Conservation (phyloP, 2,329 filamentous ascomycete species). For the Neonectria magnoliae region DNA sequence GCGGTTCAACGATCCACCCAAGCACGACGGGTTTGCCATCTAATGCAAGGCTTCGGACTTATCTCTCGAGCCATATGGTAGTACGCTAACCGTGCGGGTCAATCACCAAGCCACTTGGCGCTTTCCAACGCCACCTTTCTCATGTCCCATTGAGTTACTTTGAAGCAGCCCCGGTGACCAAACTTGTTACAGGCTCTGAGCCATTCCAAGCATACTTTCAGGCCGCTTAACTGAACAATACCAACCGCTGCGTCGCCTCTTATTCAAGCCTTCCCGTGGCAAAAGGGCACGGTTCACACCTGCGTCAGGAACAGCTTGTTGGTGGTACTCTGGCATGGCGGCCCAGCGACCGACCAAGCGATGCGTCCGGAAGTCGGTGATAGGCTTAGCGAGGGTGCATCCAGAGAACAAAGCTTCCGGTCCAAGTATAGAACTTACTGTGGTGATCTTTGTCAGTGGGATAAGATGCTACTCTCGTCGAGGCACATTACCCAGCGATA, state of each 20-base stretch:
- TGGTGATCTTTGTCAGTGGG: slow-evolving; percentile 22
- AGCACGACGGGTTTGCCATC: slow-evolving; percentile 62
- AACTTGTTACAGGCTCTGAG: background rate
- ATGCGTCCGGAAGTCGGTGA: slow-evolving; percentile 25
- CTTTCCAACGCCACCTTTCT: background rate
- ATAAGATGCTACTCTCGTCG: slow-evolving; percentile 1
- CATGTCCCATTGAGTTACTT: background rate
- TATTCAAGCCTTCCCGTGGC: slow-evolving; percentile 24
- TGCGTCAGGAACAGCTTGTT: slow-evolving; percentile 25
- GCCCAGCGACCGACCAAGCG: slow-evolving; percentile 16
- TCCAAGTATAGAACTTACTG: slow-evolving; percentile 21
- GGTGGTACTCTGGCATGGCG: slow-evolving; percentile 16
- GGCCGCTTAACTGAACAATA: slow-evolving; percentile 27
- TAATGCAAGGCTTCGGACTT: slow-evolving; percentile 39
- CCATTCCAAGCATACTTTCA: background rate
- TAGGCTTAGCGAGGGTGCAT: slow-evolving; percentile 30
- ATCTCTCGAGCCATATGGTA: background rate
- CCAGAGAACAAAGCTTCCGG: slow-evolving; percentile 35
- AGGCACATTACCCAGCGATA: slow-evolving; percentile 31
- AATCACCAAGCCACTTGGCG: background rate
- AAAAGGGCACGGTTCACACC: slow-evolving; percentile 30
- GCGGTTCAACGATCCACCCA: slow-evolving; percentile 76
- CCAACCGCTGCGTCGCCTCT: slow-evolving; percentile 10
- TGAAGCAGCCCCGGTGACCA: slow-evolving; percentile 3
- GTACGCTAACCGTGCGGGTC: slow-evolving; percentile 2